Conservation (phyloP, 805 yeast genomes). For the Ogataea populi-albae region DNA sequence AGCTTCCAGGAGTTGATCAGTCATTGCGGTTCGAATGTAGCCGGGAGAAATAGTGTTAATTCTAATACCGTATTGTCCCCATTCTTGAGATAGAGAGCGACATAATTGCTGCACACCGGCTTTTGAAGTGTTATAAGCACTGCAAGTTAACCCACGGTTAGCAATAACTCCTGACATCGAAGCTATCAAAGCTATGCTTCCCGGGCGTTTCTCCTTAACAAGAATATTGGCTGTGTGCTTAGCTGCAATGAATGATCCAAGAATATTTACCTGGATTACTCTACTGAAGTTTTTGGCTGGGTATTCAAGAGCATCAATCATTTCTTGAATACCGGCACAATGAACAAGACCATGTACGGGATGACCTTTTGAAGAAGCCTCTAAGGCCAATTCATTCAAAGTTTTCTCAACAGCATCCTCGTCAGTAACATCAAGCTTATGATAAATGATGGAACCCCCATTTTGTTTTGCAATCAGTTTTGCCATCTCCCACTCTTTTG, state of each 20-base stretch:
- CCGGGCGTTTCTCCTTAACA: constrained; percentile 22
- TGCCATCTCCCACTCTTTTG: constrained; percentile 16
- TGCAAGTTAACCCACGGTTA: constrained; percentile 48
- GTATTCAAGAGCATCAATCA: constrained; percentile 16
- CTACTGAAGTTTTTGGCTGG: constrained; percentile 13
- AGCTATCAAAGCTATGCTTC: constrained; percentile 51
- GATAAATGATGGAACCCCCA: constrained; percentile 10
- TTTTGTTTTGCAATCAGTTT: constrained; percentile 9
- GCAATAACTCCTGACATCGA: constrained; percentile 52
- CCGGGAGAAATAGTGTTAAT: constrained; percentile 51
- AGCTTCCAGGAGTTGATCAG: constrained; percentile 40
- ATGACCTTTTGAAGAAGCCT: constrained; percentile 12
- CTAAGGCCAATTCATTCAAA: constrained; percentile 6
- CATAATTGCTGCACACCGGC: constrained; percentile 46
- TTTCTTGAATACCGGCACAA: constrained; percentile 18
- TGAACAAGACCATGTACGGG: constrained; percentile 16
- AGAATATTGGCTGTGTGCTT: constrained; percentile 16
- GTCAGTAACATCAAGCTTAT: constrained; percentile 15
- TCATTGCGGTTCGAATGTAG: constrained; percentile 45
- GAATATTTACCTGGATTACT: constrained; percentile 14
- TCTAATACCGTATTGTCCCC: constrained; percentile 50
- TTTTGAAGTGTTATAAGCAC: constrained; percentile 47
- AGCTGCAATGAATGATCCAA: constrained; percentile 19
- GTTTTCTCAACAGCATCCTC: constrained; percentile 11
- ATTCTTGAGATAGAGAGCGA: constrained; percentile 44